Base-by-base conservation (phyloP, 495 filamentous ascomycete species). In the Penicillium daleae region DNA sequence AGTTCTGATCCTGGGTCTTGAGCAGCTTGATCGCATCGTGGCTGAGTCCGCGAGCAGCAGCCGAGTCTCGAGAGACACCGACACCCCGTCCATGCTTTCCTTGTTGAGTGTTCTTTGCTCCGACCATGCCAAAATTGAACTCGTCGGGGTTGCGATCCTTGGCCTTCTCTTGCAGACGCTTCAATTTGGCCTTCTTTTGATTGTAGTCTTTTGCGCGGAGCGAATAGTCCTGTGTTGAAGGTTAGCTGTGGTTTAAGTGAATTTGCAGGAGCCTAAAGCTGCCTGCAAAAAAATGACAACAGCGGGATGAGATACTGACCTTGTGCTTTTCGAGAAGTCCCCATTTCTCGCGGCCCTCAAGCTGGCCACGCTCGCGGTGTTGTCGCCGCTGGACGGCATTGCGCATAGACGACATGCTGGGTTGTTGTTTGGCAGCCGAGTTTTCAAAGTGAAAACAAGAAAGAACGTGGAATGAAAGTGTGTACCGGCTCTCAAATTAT, bases 1-100 rank as follows among this genome's bases (percentile, higher is more conserved):
- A 98, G 8, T 90, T 93, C 33, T 90, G 81, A 79, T 99, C 95
- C 79, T 99, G 96, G 48, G 96, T 98, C 85, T 99, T 99, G 63
- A 97, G 85, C 67, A 97, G 74, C 70, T 92, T 88, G 26, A 95
- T 90, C 19, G 88, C 87, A 59, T 96, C 91, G 46, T 81, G 71
- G 60, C 79, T 82, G 56, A 92, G 73, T 15, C 79, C 72, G 6
- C 66, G 69, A 27, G 73, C 70, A 29, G 69, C 71, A 2, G 78
- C 73, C 6, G 76, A 77, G 21, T 76, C 76, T 24, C 77, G 74
- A 42, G 71, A 71, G 27, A 82, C 81, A 1, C 78, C 76, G 35
- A 85, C 72, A 19, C 87, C 70, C 39, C 68, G 56, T 62, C 70
- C 82, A 63, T 89, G 86, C 59, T 85, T 84, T 31, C 88, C 86